phyloP scores from a whole-genome alignment of 2,329 filamentous ascomycete genomes.

The Penicillium sumatraense region DNA sequence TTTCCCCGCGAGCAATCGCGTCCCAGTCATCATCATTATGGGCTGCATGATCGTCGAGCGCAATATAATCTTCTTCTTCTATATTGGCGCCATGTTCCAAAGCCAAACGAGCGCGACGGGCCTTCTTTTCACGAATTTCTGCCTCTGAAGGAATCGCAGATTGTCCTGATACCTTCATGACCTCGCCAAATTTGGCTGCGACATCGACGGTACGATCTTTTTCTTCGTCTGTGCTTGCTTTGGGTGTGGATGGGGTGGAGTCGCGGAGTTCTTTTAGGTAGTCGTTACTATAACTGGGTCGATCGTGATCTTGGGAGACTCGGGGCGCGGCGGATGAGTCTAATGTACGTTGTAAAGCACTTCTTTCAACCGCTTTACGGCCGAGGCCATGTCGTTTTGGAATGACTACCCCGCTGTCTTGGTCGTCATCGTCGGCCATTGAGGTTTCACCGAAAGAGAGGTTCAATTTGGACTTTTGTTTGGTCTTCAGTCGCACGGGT shows the following conservation, averaged over 20 bases:
- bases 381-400: constrained; percentile 65
- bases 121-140: constrained; percentile 90
- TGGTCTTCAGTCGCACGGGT: constrained; percentile 54
- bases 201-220: constrained; percentile 61
- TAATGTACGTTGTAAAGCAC: constrained; percentile 62
- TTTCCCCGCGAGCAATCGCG: constrained; percentile 54
- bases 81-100: constrained; percentile 71
- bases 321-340: constrained; percentile 54
- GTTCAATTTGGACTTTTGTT: constrained; percentile 75
- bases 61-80: constrained; percentile 61
- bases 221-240: constrained; percentile 44
- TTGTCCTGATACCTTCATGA: constrained; percentile 36
- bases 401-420: constrained; percentile 59
- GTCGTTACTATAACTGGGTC: constrained; percentile 83
- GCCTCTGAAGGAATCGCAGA: constrained; percentile 74
- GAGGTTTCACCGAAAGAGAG: constrained; percentile 75
- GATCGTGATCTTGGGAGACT: constrained; percentile 66
- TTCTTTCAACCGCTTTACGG: constrained; percentile 69
- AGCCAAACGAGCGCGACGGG: constrained; percentile 79
- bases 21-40: constrained; percentile 50
- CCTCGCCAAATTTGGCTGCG: constrained; percentile 53
- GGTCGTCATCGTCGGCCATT: constrained; percentile 59
- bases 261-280: constrained; percentile 84
- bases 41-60: constrained; percentile 43
- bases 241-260: constrained; percentile 82